Conservation (phyloP, 2,329 filamentous ascomycete species). For the Alternaria gaisen region DNA sequence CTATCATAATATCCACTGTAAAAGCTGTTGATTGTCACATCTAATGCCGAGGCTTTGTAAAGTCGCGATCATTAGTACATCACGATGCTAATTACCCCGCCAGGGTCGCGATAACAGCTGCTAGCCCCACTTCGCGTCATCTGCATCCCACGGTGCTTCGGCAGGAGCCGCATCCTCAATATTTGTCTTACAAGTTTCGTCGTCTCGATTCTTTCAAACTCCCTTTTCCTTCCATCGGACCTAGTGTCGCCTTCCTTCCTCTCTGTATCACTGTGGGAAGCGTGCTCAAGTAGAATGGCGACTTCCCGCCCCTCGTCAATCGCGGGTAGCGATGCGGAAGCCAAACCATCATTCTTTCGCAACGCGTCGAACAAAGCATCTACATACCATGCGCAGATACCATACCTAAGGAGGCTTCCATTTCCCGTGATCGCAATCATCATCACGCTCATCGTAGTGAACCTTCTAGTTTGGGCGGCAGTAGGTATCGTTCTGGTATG, state of each 20-base stretch:
- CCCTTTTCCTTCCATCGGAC: neutral
- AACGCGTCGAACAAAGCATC: slow-evolving; percentile 50
- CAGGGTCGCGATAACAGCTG: slow-evolving; percentile 23
- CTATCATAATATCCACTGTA: neutral
- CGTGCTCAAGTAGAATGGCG: slow-evolving; percentile 18
- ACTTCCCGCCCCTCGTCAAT: slow-evolving; percentile 18
- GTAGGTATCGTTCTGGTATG: slow-evolving; percentile 66
- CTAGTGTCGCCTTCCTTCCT: neutral
- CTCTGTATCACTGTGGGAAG: neutral
- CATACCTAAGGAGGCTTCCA: slow-evolving; percentile 65
- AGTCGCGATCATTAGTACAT: slow-evolving; percentile 25
- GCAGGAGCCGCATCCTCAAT: neutral
- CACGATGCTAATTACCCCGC: slow-evolving; percentile 27
- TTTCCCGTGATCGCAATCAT: slow-evolving; percentile 67
- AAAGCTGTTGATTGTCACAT: neutral
- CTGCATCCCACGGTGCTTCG: slow-evolving; percentile 22
- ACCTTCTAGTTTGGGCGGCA: slow-evolving; percentile 66
- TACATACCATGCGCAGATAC: slow-evolving; percentile 61
- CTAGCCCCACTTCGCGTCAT: slow-evolving; percentile 29
- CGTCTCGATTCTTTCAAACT: neutral
- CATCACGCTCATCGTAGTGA: slow-evolving; percentile 61
- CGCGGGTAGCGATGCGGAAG: slow-evolving; percentile 18
- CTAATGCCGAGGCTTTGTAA: neutral
- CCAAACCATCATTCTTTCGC: slow-evolving; percentile 31
- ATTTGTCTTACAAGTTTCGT: neutral